phyloP scores from a whole-genome alignment of 108 stramenopile species.

The Stephanodiscus minutulus region DNA sequence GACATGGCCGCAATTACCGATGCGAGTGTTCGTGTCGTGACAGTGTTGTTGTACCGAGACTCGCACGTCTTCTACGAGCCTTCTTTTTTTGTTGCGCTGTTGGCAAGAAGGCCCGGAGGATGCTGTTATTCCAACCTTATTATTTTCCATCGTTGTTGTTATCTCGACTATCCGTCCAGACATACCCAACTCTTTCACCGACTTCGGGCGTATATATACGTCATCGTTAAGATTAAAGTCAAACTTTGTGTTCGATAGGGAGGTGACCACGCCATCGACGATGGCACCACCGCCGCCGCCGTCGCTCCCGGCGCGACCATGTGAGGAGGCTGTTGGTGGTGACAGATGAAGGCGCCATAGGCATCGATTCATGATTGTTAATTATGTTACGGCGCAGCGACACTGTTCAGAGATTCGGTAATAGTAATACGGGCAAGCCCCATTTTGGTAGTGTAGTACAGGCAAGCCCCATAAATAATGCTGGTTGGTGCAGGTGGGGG shows the following conservation, averaged over 20 bases:
- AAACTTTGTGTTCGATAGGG: no score
- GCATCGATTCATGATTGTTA: constrained; percentile 8
- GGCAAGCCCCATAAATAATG: no score
- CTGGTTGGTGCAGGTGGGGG: no score
- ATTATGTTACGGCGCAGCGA: no score
- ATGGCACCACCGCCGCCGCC: no score
- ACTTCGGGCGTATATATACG: constrained; percentile 58
- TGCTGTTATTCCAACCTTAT: background rate
- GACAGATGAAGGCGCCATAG: constrained; percentile 22
- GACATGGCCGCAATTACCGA: background rate
- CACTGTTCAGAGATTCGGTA: no score
- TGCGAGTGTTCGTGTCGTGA: background rate
- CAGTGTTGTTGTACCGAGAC: constrained; percentile 29
- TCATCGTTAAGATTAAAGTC: constrained; percentile 5
- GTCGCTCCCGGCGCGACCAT: no score
- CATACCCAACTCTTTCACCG: constrained; percentile 49
- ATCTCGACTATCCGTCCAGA: constrained; percentile 34
- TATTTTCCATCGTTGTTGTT: background rate
- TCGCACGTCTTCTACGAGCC: constrained; percentile 15
- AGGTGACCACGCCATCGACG: no score
- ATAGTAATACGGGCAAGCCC: no score
- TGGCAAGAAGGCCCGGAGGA: background rate
- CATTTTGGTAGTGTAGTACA: no score
- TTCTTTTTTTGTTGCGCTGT: constrained; percentile 25
- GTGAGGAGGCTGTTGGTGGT: background rate